A percentile compares a stretch with the other conserved stretches of the same genome.
Conservation (phyloP, 2,329 filamentous ascomycete genomes). For the Scedosporium boydii region DNA sequence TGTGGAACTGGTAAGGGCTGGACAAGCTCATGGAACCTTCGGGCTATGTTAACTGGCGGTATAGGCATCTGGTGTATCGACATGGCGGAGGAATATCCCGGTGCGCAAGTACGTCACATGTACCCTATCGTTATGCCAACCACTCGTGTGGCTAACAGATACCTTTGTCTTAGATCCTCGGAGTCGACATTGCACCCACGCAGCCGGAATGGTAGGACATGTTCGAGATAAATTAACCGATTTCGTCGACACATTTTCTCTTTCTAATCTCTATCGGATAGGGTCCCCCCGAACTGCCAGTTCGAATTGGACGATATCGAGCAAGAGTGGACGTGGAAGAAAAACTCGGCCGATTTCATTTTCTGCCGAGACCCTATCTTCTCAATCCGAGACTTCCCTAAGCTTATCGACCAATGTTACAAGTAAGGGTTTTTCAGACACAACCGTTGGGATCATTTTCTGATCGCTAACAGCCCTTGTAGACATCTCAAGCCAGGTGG, state of each 20-base stretch:
- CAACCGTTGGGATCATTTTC: too few species aligned
- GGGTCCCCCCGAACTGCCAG: conserved; percentile 48
- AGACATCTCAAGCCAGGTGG: conserved; percentile 47
- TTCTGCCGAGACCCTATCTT: conserved; percentile 44
- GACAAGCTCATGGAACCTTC: conserved; percentile 30
- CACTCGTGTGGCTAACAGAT: background rate
- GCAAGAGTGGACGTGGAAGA: conserved; percentile 33
- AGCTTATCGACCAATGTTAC: conserved; percentile 23
- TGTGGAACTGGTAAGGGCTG: conserved; percentile 40
- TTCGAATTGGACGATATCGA: conserved; percentile 56
- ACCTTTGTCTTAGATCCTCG: conserved; percentile 12
- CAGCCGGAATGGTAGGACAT: conserved; percentile 13
- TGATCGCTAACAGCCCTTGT: too few species aligned
- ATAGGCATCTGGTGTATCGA: conserved; percentile 23
- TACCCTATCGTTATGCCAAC: too few species aligned
- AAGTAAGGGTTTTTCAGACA: conserved; percentile 13
- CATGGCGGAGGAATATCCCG: conserved; percentile 26
- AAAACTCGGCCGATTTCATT: conserved; percentile 45
- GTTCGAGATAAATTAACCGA: background rate
- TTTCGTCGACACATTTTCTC: conserved; percentile 11
- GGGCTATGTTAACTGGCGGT: conserved; percentile 6
- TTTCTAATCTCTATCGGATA: conserved; percentile 44
- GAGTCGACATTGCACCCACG: conserved; percentile 16
- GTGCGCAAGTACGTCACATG: conserved; percentile 11
- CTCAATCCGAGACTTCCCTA: conserved; percentile 20